Evolutionary conservation across 495 filamentous ascomycete species (phyloP), one percentile per base, ranked within the genome.

Genomic region (Penicillium riverlandense): DNA sequence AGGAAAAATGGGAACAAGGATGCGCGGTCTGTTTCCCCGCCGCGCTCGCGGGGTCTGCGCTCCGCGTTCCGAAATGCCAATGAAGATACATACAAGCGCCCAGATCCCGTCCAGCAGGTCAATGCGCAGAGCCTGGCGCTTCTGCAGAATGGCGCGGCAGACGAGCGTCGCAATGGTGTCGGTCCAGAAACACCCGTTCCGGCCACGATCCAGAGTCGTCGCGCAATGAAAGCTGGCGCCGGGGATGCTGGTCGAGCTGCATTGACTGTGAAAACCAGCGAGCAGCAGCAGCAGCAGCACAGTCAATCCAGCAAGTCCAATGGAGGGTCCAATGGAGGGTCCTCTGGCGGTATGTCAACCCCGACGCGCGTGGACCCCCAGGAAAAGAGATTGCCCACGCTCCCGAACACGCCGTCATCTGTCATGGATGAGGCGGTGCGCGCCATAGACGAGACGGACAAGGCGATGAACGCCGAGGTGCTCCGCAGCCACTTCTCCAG

Each of bases 401-500:
- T 74, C 7, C 70, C 70, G 14, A 74, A 72, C 40, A 63, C 66
- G 1, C 70, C 70, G 11, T 72, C 69, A 0, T 72, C 69, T 1
- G 70, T 72, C 29, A 71, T 72, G 70, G 67, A 72, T 12, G 70
- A 71, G 40, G 70, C 65, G 7, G 54, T 73, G 11, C 65, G 61
- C 8, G 68, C 63, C 9, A 64, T 73, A 29, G 65, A 71, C 14
- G 59, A 61, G 14, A 54, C 52, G 11, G 62, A 70, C 40, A 55
- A 55, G 13, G 60, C 52, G 4, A 47, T 70, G 31, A 62, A 69
- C 16, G 52, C 45, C 15, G 59, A 69, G 37, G 49, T 59, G 32
- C 50, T 63, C 10, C 61, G 48, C 28, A 74, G 67, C 44, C 62
- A 65, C 43, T 72, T 72, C 38, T 74, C 70, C 6, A 64, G 64